These are phyloP conservation scores for Atkinsonella texensis DNA, from an alignment of 2,329 filamentous ascomycete genomes.

Conservation along the genomic window DNA sequence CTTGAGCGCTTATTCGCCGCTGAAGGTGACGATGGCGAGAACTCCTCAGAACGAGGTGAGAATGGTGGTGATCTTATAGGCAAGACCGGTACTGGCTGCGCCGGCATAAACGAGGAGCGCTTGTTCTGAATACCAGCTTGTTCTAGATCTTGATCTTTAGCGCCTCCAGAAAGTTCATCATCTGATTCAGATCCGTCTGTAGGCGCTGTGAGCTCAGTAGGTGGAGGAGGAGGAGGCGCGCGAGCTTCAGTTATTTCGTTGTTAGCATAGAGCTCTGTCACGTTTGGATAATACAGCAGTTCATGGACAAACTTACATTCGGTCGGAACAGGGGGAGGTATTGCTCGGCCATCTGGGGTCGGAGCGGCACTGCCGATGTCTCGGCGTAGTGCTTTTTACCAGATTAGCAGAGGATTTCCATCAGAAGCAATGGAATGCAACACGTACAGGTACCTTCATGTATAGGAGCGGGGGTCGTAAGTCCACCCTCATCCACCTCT, in stretches of 20 bases:
- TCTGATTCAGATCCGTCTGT: constrained; percentile 78
- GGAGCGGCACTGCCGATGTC: constrained; percentile 29
- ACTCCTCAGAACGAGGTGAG: constrained; percentile 25
- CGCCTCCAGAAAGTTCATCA: constrained; percentile 60
- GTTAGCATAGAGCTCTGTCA: background rate
- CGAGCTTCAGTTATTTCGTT: constrained; percentile 38
- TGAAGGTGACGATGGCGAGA: constrained; percentile 33
- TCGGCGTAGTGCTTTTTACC: constrained; percentile 20
- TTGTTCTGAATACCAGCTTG: constrained; percentile 23
- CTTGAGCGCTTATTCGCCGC: constrained; percentile 40
- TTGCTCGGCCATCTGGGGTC: constrained; percentile 38
- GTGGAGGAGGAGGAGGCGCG: constrained; percentile 42
- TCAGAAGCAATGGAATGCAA: background rate
- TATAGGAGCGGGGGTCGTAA: constrained; percentile 21
- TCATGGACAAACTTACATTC: constrained; percentile 38
- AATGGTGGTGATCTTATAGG: constrained; percentile 22
- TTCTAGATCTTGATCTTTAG: constrained; percentile 26
- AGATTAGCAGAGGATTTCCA: constrained; percentile 13
- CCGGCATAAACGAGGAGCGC: constrained; percentile 31
- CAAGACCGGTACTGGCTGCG: constrained; percentile 17
- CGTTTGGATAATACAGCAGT: background rate
- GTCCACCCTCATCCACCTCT: constrained; percentile 24
- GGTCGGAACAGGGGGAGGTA: constrained; percentile 44
- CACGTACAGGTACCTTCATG: constrained; percentile 12
- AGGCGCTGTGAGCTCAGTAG: constrained; percentile 46